A percentile compares a stretch with the other conserved stretches of the same genome.
Evolutionary conservation across 176 grass and related monocot genomes (phyloP).

Genomic region (Oryza nivara): DNA sequence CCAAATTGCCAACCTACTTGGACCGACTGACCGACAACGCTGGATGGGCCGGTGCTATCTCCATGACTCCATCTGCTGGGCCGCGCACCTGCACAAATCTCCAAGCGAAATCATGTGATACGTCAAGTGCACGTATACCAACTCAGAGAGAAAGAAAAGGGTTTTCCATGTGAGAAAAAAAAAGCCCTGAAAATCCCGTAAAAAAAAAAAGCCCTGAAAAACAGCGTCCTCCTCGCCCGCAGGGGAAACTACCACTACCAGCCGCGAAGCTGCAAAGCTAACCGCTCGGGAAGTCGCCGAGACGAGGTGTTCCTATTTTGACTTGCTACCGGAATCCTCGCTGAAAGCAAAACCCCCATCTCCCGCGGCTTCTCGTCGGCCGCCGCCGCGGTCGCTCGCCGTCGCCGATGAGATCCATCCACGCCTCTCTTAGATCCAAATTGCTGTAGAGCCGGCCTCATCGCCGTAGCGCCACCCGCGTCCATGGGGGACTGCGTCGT

Average conservation of each 20-base stretch:
- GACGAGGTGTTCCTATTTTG: constrained; percentile 53
- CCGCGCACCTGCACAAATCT: background rate
- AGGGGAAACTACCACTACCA: constrained; percentile 16
- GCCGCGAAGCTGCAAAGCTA: constrained; percentile 28
- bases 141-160: background rate
- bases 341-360: constrained; percentile 32
- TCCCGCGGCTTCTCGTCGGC: constrained; percentile 13
- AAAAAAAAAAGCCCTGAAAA: background rate
- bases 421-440: constrained; percentile 40
- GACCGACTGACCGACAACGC: background rate
- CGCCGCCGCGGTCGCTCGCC: background rate
- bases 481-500: constrained; percentile 69
- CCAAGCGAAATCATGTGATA: constrained; percentile 1
- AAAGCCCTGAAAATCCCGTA: no score
- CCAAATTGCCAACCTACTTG: background rate
- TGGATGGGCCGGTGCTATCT: background rate
- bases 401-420: constrained; percentile 46
- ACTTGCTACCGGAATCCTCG: constrained; percentile 47
- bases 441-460: constrained; percentile 23
- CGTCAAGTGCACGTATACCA: background rate
- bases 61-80: background rate
- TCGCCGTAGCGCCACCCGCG: constrained; percentile 6
- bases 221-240: background rate
- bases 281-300: constrained; percentile 41
- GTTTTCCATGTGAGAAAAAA: background rate